phyloP scores from a whole-genome alignment of 169 alveolate genomes.

The Perkinsus olseni region DNA sequence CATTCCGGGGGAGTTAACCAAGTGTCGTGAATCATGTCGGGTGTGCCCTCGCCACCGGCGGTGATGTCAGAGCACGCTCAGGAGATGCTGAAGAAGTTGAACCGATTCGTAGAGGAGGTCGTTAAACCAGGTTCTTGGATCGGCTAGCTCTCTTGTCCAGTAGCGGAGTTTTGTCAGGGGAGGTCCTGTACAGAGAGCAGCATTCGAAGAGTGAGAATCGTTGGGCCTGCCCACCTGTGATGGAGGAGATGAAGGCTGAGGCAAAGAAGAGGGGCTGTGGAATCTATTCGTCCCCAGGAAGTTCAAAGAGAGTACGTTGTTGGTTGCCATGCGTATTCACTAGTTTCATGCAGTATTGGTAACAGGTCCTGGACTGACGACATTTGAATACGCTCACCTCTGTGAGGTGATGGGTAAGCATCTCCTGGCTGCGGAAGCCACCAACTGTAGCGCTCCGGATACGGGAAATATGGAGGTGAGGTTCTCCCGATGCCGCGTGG shows the following conservation, averaged over 20 bases:
- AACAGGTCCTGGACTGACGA: slow-evolving; percentile 22
- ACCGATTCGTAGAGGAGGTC: not conserved
- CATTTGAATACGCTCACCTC: slow-evolving; percentile 24
- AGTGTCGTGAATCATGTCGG: not conserved
- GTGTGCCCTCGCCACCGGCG: not conserved
- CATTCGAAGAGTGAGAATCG: not conserved
- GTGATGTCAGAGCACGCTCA: not conserved
- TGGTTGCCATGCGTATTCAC: not conserved
- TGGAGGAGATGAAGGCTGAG: slow-evolving; percentile 4
- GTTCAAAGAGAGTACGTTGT: not conserved
- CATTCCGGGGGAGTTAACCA: not conserved
- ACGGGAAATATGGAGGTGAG: slow-evolving; percentile 52
- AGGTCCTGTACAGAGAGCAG: not conserved
- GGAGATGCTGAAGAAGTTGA: not conserved
- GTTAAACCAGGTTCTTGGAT: not conserved
- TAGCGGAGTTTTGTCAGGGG: not conserved
- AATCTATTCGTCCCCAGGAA: slow-evolving; percentile 37
- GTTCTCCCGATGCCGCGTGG: too few species aligned
- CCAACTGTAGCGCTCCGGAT: slow-evolving; percentile 47
- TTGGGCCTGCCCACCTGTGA: not conserved
- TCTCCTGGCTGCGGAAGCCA: slow-evolving; percentile 20
- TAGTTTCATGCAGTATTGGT: slow-evolving; percentile 7
- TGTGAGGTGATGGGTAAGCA: slow-evolving; percentile 37
- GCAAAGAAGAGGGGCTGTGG: slow-evolving; percentile 46
- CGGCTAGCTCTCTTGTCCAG: not conserved